Evolutionary conservation across 495 filamentous ascomycete genomes (phyloP).

Genomic region (Antarctomyces pellizariae): DNA sequence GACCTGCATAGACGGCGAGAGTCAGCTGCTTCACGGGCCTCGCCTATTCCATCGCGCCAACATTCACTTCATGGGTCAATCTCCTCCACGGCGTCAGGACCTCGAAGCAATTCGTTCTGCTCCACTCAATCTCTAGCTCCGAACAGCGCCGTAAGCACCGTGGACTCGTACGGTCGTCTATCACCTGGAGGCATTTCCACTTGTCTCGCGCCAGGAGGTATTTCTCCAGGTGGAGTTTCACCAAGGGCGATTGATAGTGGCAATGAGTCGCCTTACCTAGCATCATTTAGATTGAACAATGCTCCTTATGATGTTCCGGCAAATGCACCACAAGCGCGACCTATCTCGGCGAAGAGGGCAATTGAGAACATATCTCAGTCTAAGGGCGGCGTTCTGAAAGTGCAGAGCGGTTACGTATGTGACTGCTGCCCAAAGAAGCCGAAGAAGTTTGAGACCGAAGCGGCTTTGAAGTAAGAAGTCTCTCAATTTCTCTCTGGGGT

Average conservation of each 20-base stretch:
- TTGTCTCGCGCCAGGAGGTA: conserved; percentile 38
- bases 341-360: too few species aligned
- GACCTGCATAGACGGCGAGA: conserved; percentile 47
- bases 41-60: conserved; percentile 31
- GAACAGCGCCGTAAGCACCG: conserved; percentile 50
- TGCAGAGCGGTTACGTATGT: conserved; percentile 46
- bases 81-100: conserved; percentile 47
- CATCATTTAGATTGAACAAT: too few species aligned
- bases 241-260: conserved; percentile 22
- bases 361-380: conserved; percentile 4
- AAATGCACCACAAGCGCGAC: too few species aligned
- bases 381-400: conserved; percentile 14
- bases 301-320: too few species aligned
- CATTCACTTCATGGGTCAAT: conserved; percentile 40
- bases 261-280: conserved; percentile 33
- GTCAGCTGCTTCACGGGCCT: conserved; percentile 31
- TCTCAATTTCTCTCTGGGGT: not conserved
- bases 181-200: conserved; percentile 51
- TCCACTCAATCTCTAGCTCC: conserved; percentile 38
- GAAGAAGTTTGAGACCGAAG: conserved; percentile 78
- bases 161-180: conserved; percentile 43
- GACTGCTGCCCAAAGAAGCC: conserved; percentile 98
- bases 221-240: conserved; percentile 38
- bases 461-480: conserved; percentile 58
- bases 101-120: conserved; percentile 51